Base-by-base conservation (phyloP, 2,329 filamentous ascomycete genomes). In the Botrytis fabae region DNA sequence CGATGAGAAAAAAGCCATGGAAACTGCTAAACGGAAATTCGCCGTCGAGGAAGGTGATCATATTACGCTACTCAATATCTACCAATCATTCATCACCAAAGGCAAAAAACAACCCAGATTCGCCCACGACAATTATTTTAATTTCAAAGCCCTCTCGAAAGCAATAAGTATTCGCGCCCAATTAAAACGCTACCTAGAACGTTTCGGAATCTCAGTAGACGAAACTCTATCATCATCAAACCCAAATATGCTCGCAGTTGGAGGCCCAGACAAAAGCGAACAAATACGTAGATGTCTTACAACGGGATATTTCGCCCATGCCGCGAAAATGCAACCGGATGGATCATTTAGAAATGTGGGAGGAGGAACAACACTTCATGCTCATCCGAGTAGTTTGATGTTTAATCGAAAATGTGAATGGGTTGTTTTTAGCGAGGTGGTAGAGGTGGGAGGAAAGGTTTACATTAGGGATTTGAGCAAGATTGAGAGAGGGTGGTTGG, bases 321-420 rank as follows among this genome's bases (percentile, higher is more conserved):
- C 94, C 6, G 96, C 96, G 62, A 90, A 91, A 80, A 98, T 98
- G 95, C 93, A 97, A 82, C 88, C 93, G 0, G 95, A 98, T 84
- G 96, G 96, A 22, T 95, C 90, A 7, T 98, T 97, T 81, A 90
- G 89, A 77, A 95, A 93, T 69, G 91, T 97, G n/a, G 91, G 91
- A 74, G 94, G 94, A 44, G 90, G 90, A 57, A 92, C 91, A 69
- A 88, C 90, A 7, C 85, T 98, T 70, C 89, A 97, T 84, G 94
- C 94, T 35, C 96, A 99, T 82, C 96, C 96, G 0, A 97, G 90
- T 80, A 97, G 93, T 57, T 84, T 98, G 77, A 94, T 98, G 90
- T 98, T 98, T 85, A 97, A 97, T 82, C 90, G 95, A 73, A 98
- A 97, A 84, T 94, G 94, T 18, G 94, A 98, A 76, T 98, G 95